Conservation (phyloP, 1,139 yeast genomes). For the Scheffersomyces cryptocercus region DNA sequence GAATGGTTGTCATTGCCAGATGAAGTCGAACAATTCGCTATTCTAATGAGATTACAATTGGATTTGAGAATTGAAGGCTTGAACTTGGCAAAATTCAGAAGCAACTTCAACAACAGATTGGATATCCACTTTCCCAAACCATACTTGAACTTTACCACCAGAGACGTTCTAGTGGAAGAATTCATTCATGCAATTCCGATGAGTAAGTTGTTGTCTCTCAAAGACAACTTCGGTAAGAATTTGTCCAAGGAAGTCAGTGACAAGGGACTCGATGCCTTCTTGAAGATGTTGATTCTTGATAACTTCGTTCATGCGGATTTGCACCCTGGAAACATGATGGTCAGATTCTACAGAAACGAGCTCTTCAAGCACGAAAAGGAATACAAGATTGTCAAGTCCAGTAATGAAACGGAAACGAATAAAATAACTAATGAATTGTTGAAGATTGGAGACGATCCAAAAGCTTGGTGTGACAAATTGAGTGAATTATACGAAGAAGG, state of each 20-base stretch:
- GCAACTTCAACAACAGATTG: conserved; percentile 56
- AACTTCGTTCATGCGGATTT: conserved; percentile 95
- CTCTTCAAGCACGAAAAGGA: conserved; percentile 46
- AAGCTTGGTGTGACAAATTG: conserved; percentile 54
- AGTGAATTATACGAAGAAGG: conserved; percentile 56
- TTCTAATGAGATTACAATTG: conserved; percentile 83
- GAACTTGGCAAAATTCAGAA: conserved; percentile 68
- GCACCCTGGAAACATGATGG: conserved; percentile 94
- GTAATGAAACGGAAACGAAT: conserved; percentile 50
- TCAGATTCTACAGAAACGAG: conserved; percentile 65
- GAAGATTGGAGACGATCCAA: conserved; percentile 33
- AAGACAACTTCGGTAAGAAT: conserved; percentile 48
- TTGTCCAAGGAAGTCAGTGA: conserved; percentile 79
- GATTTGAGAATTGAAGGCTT: conserved; percentile 88
- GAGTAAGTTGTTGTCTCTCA: conserved; percentile 56
- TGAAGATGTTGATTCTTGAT: conserved; percentile 88
- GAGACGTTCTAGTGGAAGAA: conserved; percentile 84
- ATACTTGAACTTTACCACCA: conserved; percentile 61
- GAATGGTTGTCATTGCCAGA: conserved; percentile 96
- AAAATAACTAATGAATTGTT: conserved; percentile 50
- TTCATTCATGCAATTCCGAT: conserved; percentile 81
- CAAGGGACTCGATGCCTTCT: conserved; percentile 84
- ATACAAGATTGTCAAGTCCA: conserved; percentile 47
- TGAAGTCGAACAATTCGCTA: conserved; percentile 85
- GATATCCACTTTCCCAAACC: conserved; percentile 86